These are phyloP conservation scores for Pholiota adiposa DNA, from an alignment of 1,284 basidiomycete species.

Conservation along the genomic window DNA sequence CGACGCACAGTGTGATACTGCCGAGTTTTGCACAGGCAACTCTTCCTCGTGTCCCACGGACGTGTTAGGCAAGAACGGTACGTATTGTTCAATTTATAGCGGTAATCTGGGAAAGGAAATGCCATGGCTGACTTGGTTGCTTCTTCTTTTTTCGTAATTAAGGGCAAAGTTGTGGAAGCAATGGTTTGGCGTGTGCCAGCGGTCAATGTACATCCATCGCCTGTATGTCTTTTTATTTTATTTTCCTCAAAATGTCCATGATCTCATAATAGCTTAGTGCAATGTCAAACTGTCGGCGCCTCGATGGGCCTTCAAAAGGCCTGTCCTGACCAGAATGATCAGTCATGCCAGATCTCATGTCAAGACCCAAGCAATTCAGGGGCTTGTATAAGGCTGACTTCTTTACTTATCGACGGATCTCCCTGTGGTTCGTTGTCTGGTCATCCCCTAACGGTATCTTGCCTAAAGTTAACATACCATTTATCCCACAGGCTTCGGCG, in stretches of 20 bases:
- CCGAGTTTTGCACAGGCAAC: slow-evolving; percentile 83
- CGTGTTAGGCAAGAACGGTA: slow-evolving; percentile 68
- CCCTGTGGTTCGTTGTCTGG: slow-evolving; percentile 67
- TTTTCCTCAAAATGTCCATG: slow-evolving; percentile 14
- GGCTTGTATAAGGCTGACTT: slow-evolving; percentile 78
- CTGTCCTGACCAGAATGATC: slow-evolving; percentile 69
- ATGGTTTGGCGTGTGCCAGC: slow-evolving; percentile 76
- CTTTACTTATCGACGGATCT: slow-evolving; percentile 83
- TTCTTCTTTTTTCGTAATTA: slow-evolving; percentile 24
- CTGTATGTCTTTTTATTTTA: slow-evolving; percentile 45
- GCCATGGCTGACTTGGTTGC: slow-evolving; percentile 12
- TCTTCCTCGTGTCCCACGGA: slow-evolving; percentile 79
- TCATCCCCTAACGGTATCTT: slow-evolving; percentile 11
- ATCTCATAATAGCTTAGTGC: slow-evolving; percentile 45
- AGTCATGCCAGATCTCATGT: slow-evolving; percentile 80
- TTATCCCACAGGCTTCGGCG: slow-evolving; percentile 61
- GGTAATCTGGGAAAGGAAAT: slow-evolving; percentile 6
- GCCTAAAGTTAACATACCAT: slow-evolving; percentile 11
- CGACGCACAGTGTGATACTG: slow-evolving; percentile 73
- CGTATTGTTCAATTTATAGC: slow-evolving; percentile 21
- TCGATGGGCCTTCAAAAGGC: slow-evolving; percentile 69
- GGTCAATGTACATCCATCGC: slow-evolving; percentile 83
- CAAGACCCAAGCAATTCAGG: slow-evolving; percentile 67
- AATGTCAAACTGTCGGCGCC: slow-evolving; percentile 79
- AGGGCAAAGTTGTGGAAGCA: slow-evolving; percentile 67